phyloP scores from a whole-genome alignment of 257 asterid species.

The Thymus quinquecostatus region DNA sequence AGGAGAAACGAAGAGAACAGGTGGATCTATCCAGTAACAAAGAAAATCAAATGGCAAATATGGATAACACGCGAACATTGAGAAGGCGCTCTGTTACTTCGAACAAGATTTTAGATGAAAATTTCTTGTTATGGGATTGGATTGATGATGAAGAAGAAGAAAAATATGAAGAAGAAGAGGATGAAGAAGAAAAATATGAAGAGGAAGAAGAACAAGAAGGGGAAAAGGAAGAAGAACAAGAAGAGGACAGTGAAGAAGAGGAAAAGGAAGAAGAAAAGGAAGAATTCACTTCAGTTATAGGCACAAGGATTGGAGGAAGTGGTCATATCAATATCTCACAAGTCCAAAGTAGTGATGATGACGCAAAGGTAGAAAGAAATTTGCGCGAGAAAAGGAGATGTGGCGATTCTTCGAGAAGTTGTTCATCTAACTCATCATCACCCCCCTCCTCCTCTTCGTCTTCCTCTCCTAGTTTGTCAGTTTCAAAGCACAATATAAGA shows the following conservation, averaged over 20 bases:
- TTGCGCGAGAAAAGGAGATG: constrained; percentile 25
- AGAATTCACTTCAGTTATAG: constrained; percentile 35
- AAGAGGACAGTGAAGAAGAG: constrained; percentile 52
- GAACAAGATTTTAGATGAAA: constrained; percentile 41
- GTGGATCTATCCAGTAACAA: constrained; percentile 29
- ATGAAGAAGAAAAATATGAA: too few species aligned
- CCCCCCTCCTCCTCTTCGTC: constrained; percentile 51
- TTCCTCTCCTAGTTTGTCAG: constrained; percentile 47
- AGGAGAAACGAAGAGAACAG: constrained; percentile 38
- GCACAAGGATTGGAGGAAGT: constrained; percentile 29
- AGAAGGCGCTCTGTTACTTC: constrained; percentile 47
- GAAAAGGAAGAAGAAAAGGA: constrained; percentile 19
- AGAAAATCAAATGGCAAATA: constrained; percentile 30
- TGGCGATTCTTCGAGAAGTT: constrained; percentile 31
- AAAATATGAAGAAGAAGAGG: constrained; percentile 19
- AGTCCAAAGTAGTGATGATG: constrained; percentile 31
- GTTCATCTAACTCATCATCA: constrained; percentile 35
- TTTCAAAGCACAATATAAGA: constrained; percentile 35
- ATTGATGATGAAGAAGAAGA: constrained; percentile 68
- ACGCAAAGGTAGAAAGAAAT: constrained; percentile 29
- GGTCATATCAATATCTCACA: constrained; percentile 19
- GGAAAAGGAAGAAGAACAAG: constrained; percentile 8
- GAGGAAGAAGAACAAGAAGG: constrained; percentile 41
- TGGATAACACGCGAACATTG: constrained; percentile 40
- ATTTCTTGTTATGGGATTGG: constrained; percentile 52